Evolutionary conservation across 208 protist species (phyloP).

Genomic region (Wallacemonas rigidus): DNA sequence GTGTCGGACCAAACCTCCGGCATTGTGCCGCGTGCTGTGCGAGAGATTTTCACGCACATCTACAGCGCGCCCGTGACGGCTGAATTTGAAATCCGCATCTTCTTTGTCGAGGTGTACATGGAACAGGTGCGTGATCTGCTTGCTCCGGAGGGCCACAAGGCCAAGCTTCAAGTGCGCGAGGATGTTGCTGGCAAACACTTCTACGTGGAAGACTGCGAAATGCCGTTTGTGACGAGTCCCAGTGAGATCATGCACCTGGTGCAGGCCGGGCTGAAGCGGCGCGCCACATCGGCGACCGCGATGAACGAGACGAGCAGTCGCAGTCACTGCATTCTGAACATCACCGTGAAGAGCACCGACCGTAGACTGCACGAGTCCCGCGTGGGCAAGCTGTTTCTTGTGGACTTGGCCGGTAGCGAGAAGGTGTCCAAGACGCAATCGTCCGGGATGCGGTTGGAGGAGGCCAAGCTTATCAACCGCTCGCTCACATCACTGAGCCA

Average conservation of each 20-base stretch:
- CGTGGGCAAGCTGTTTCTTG: conserved; percentile 87
- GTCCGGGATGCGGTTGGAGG: conserved; percentile 82
- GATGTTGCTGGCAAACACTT: conserved; percentile 62
- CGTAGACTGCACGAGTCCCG: conserved; percentile 55
- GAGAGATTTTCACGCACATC: conserved; percentile 92
- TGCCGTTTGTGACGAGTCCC: conserved; percentile 73
- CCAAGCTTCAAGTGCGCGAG: conserved; percentile 69
- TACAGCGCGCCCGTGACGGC: conserved; percentile 44
- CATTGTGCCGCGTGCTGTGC: conserved; percentile 93
- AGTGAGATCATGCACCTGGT: conserved; percentile 91
- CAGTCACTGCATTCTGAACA: conserved; percentile 83
- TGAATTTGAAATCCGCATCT: conserved; percentile 94
- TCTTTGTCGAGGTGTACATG: conserved; percentile 98
- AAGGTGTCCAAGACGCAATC: conserved; percentile 88
- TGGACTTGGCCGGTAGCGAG: conserved; percentile 91
- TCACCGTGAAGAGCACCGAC: conserved; percentile 79
- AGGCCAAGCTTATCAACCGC: conserved; percentile 93
- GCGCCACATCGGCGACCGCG: conserved; percentile 83
- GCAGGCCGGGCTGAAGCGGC: conserved; percentile 53
- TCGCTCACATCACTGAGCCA: conserved; percentile 87
- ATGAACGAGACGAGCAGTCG: conserved; percentile 89
- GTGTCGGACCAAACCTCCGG: conserved; percentile 43
- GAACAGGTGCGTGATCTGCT: conserved; percentile 96
- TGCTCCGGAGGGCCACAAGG: conserved; percentile 22
- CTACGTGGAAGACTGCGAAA: conserved; percentile 92